phyloP scores from a whole-genome alignment of 2,329 filamentous ascomycete genomes.

The Alternaria triticina region DNA sequence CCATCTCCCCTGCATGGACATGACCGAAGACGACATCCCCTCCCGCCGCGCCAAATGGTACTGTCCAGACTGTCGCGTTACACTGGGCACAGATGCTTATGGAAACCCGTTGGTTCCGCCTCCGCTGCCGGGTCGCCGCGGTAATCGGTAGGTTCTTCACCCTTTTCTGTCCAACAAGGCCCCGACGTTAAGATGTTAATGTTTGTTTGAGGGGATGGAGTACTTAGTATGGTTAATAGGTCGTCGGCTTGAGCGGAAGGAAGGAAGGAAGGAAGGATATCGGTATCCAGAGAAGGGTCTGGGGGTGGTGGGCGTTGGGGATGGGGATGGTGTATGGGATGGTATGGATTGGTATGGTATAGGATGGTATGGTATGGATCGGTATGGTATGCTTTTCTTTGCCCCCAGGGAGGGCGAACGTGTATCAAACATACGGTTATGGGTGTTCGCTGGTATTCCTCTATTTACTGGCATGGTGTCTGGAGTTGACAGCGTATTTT shows the following conservation, averaged over 20 bases:
- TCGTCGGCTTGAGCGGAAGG: constrained; percentile 13
- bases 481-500: constrained; percentile 11
- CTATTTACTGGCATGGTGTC: constrained; percentile 3
- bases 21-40: constrained; percentile 66
- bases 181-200: constrained; percentile 35
- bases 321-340: background rate
- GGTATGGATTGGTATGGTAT: background rate
- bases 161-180: constrained; percentile 14
- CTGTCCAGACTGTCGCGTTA: constrained; percentile 70
- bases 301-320: background rate
- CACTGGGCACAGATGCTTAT: constrained; percentile 38
- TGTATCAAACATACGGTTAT: background rate
- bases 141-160: constrained; percentile 39
- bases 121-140: constrained; percentile 40
- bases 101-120: constrained; percentile 44
- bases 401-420: background rate
- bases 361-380: background rate
- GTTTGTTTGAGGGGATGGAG: constrained; percentile 42
- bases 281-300: background rate
- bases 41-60: constrained; percentile 82
- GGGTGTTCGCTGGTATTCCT: background rate
- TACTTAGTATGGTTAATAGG: constrained; percentile 30
- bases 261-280: background rate
- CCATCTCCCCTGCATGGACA: constrained; percentile 76
- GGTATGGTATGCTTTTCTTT: background rate